Base-by-base conservation (phyloP, 2,329 filamentous ascomycete genomes). In the Sordariomycetes sp. region DNA sequence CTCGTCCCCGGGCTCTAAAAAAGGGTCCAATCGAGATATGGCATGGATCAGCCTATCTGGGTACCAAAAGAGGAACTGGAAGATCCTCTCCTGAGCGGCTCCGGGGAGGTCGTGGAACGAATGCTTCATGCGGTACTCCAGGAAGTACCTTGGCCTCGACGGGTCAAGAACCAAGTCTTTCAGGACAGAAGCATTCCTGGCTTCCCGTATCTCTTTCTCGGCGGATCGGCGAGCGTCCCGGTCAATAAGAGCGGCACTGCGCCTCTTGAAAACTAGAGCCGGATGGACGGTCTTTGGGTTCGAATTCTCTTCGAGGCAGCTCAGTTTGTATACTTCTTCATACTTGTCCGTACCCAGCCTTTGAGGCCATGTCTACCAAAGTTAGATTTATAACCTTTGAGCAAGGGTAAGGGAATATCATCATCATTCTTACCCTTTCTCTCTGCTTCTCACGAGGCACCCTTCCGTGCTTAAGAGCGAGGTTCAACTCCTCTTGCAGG, bases 11-110 rank as follows among this genome's bases (percentile, higher is more conserved):
- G 68, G 70, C 0, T 63, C 58, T 1, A 64, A 59, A 6, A 61
- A 64, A 0, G 67, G 69, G 35, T 80, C 77, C 0, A 80, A 65
- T 0, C 78, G 68, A 1, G 76, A 78, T 1, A 79, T 64, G 24
- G 69, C 73, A 58, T 80, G 77, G 3, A 80, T 61, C 0, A 72
- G 53, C 1, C 68, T 32, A 0, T 63, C 65, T 0, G 65, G 37
- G 53, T 72, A 74, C n/a, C 72, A 65, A 0, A 78, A 65, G 2
- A 67, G n/a, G 0, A 65, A n/a, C 6, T 60, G 62, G 14, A 79
- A 68, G 11, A 79, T 75, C 2, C 60, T 60, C 3, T 65, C 61
- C 55, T 74, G 69, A 1, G 74, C 24, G 0, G 63, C 6, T 0
- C 40, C 10, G 0, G 70, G 68, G 7, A 78, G 65, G 0, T n/a